phyloP scores from a whole-genome alignment of 176 grass and related monocot species.

The Pontederia crassipes region DNA sequence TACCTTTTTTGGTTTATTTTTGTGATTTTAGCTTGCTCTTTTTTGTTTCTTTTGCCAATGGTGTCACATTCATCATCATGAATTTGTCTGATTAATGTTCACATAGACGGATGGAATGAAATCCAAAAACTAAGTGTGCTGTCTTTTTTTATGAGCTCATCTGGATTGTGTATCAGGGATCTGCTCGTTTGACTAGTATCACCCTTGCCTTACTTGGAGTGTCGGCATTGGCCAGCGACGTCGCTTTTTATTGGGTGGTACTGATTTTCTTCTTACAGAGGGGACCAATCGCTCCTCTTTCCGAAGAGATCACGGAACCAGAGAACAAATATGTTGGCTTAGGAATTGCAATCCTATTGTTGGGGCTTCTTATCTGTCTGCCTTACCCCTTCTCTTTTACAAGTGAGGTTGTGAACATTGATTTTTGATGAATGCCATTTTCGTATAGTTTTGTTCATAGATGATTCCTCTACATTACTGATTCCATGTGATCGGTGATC shows the following conservation, averaged over 20 bases:
- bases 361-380: conserved; percentile 62
- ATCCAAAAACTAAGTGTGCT: background rate
- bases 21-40: no score
- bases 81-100: background rate
- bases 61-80: no score
- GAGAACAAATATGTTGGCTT: conserved; percentile 43
- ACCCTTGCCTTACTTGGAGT: conserved; percentile 66
- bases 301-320: conserved; percentile 75
- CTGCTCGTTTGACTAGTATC: conserved; percentile 37
- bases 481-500: no score
- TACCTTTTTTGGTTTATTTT: no score
- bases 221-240: conserved; percentile 61
- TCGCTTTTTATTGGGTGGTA: conserved; percentile 78
- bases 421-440: conserved; percentile 27
- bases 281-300: conserved; percentile 70
- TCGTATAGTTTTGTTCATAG: background rate
- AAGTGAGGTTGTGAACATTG: conserved; percentile 39
- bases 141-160: background rate
- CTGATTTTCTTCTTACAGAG: conserved; percentile 93
- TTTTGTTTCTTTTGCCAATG: no score
- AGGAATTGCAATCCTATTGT: conserved; percentile 48
- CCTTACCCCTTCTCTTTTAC: conserved; percentile 88
- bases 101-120: background rate
- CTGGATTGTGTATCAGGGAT: conserved; percentile 33
- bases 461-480: no score